Evolutionary conservation across 441 rosid genomes (phyloP).

Genomic region (Theobroma grandiflorum): DNA sequence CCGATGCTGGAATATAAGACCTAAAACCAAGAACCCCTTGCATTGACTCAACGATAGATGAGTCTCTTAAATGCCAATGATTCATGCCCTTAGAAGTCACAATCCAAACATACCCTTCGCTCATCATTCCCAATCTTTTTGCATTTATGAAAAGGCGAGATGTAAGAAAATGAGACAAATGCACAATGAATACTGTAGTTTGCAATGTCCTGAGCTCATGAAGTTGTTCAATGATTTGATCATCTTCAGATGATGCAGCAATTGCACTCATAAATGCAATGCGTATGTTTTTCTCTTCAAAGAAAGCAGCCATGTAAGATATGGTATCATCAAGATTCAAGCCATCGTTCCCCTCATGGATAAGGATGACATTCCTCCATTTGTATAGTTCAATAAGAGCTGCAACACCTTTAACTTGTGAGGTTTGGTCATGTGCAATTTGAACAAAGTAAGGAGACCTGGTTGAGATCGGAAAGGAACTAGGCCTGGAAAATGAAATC

Average conservation of each 20-base stretch:
- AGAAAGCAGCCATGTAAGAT: conserved; percentile 1
- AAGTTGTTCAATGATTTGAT: conserved; percentile 28
- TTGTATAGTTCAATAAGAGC: conserved; percentile 31
- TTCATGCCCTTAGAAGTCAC: conserved; percentile 36
- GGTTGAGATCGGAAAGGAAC: conserved; percentile 16
- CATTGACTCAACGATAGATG: conserved; percentile 34
- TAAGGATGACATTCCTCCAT: conserved; percentile 43
- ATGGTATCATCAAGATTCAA: conserved; percentile 22
- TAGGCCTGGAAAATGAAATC: conserved; percentile 37
- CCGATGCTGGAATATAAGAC: conserved; percentile 32
- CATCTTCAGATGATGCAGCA: conserved; percentile 26
- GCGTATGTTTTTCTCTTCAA: conserved; percentile 25
- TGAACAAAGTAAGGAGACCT: conserved; percentile 41
- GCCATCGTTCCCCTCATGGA: conserved; percentile 39
- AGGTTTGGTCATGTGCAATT: conserved; percentile 31
- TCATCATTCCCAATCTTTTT: conserved; percentile 45
- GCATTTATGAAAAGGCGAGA: conserved; percentile 36
- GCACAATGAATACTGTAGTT: conserved; percentile 41
- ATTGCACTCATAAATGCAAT: background rate
- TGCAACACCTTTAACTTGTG: conserved; percentile 41
- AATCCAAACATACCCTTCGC: conserved; percentile 53
- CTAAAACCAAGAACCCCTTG: conserved; percentile 50
- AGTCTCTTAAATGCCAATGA: conserved; percentile 32
- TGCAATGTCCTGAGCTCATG: conserved; percentile 28
- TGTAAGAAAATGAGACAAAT: conserved; percentile 40